Conservation (phyloP, 2,329 filamentous ascomycete species). For the Aspergillus hiratsukae region DNA sequence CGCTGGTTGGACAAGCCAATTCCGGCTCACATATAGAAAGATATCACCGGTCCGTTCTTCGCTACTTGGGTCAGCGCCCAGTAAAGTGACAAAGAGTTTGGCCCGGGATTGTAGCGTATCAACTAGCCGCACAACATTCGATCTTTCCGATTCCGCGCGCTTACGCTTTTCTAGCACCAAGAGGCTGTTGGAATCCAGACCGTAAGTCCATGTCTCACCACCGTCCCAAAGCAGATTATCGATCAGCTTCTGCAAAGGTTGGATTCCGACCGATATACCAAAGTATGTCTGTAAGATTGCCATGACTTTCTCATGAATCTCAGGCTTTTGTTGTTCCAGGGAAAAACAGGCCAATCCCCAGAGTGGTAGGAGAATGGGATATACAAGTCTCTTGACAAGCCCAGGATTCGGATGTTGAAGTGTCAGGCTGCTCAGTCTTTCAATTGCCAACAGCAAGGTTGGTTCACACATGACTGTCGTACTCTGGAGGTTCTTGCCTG, state of each 20-base stretch:
- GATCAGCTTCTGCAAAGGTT: slow-evolving; percentile 35
- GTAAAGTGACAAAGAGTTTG: slow-evolving; percentile 33
- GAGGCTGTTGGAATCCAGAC: slow-evolving; percentile 14
- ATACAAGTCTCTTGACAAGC: slow-evolving; percentile 38
- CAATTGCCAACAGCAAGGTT: slow-evolving; percentile 28
- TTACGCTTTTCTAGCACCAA: slow-evolving; percentile 27
- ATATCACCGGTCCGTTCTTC: slow-evolving; percentile 39
- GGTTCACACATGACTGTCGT: slow-evolving; percentile 22
- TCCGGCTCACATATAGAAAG: slow-evolving; percentile 40
- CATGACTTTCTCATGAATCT: slow-evolving; percentile 27
- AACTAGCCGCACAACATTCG: slow-evolving; percentile 31
- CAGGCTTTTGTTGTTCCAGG: slow-evolving; percentile 22
- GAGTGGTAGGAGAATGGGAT: slow-evolving; percentile 37
- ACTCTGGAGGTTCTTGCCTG: not conserved
- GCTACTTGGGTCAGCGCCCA: slow-evolving; percentile 36
- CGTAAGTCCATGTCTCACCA: slow-evolving; percentile 35
- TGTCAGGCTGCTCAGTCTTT: slow-evolving; percentile 33
- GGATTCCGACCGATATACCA: slow-evolving; percentile 33
- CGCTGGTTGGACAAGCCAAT: slow-evolving; percentile 35
- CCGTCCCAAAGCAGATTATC: slow-evolving; percentile 41
- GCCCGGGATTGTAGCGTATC: slow-evolving; percentile 34
- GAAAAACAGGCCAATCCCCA: slow-evolving; percentile 40
- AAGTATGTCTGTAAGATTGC: slow-evolving; percentile 38
- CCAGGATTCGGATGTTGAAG: slow-evolving; percentile 42
- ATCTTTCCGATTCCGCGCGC: slow-evolving; percentile 6